phyloP scores from a whole-genome alignment of 345 rosid species.

The Limnanthes douglasii region DNA sequence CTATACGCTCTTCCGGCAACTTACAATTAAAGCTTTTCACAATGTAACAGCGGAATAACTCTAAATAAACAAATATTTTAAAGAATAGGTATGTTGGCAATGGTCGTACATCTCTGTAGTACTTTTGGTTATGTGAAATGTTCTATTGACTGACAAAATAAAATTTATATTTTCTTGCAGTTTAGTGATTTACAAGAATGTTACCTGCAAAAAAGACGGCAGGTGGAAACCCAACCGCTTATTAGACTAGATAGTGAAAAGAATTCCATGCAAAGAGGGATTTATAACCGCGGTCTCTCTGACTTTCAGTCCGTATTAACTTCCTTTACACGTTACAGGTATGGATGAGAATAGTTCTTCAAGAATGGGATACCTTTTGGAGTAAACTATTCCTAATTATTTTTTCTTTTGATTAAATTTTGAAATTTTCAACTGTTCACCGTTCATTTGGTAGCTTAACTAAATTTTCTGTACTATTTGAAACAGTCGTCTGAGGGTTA shows the following conservation, averaged over 20 bases:
- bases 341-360: constrained; percentile 5
- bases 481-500: constrained; percentile 81
- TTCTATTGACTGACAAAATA: constrained; percentile 3
- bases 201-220: constrained; percentile 91
- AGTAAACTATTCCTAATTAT: not conserved
- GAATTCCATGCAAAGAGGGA: constrained; percentile 54
- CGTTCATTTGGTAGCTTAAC: constrained; percentile 2
- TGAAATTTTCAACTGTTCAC: too few species aligned
- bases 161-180: constrained; percentile 20
- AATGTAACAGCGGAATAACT: too few species aligned
- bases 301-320: constrained; percentile 83
- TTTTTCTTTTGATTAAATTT: constrained; percentile 4
- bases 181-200: constrained; percentile 90
- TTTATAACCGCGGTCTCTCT: constrained; percentile 73
- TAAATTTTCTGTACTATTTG: constrained; percentile 6
- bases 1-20: too few species aligned
- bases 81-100: too few species aligned
- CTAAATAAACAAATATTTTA: too few species aligned
- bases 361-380: constrained; percentile 1
- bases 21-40: too few species aligned
- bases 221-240: constrained; percentile 41
- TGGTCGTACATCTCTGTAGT: too few species aligned
- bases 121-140: too few species aligned
- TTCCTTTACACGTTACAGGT: constrained; percentile 91
- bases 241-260: constrained; percentile 44